A percentile compares a stretch with the other conserved stretches of the same genome.
These are phyloP conservation scores for Ophiocytium majus DNA, from an alignment of 352 stramenopile genomes.

Conservation along the genomic window DNA sequence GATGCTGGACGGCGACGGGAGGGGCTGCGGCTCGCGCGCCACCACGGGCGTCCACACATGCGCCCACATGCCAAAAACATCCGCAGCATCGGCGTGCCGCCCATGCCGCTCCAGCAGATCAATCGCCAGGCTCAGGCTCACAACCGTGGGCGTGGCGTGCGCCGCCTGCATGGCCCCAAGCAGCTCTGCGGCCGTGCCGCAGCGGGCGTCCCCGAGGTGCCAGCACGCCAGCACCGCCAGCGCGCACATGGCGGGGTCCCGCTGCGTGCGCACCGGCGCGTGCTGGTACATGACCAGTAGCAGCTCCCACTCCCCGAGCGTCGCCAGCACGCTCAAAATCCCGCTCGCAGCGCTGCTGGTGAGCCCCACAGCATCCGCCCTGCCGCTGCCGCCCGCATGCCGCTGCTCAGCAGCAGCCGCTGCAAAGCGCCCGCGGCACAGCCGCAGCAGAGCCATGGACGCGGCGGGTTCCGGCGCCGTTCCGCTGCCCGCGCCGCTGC, in stretches of 20 bases:
- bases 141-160: not conserved
- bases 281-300: not conserved
- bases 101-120: slow-evolving; percentile 12
- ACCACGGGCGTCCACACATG: not conserved
- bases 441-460: not conserved
- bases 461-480: not conserved
- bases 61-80: slow-evolving; percentile 17
- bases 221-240: slow-evolving; percentile 11
- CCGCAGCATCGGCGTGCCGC: not conserved
- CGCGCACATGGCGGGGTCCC: not conserved
- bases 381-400: not conserved
- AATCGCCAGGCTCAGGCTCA: not conserved
- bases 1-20: not conserved
- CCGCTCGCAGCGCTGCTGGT: not conserved
- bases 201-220: not conserved
- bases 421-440: not conserved
- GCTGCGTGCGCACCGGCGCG: not conserved
- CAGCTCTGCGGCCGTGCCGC: not conserved
- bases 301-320: slow-evolving; percentile 11
- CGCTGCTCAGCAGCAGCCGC: too few species aligned
- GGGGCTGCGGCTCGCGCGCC: not conserved
- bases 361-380: not conserved
- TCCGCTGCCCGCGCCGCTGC: not conserved
- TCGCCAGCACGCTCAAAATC: not conserved
- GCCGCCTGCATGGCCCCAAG: not conserved